Evolutionary conservation across 345 rosid species (phyloP), one percentile per base, ranked within the genome.

Genomic region (Ceriops tagal): DNA sequence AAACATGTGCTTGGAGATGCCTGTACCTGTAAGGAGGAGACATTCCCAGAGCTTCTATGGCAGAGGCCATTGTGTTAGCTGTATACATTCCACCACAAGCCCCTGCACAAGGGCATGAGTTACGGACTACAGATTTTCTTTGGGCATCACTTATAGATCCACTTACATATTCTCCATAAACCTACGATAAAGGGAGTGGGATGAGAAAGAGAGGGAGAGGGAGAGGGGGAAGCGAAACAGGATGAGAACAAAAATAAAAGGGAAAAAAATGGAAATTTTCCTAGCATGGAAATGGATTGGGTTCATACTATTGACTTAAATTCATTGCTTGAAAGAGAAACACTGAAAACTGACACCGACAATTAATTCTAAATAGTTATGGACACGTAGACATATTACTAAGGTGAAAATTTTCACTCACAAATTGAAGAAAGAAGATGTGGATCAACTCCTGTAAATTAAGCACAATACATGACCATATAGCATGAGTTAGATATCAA

Each of bases 61-160:
- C 98, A 75, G 98, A 95, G 74, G 99, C 99, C 99, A 95, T 95
- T 15, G 99, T 95, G 75, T 95, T 95, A 64, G 99, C 97, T 0
- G 99, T 92, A 79, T 95, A 95, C 99, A 95, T 95, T 64, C 99
- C 99, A 72, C 99, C 99, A 73, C 99, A 95, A 2, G 99, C 99
- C 68, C 99, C 99, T 58, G 99, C 98, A 32, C 98, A 98, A 22
- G 99, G 99, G 72, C 99, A 95, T 4, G 99, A 87, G 71, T 86
- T 85, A 46, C 65, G 96, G 13, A 92, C 82, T 60, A 95, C 93
- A 75, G 83, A 80, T 80, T 77, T 82, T 79, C 92, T 84, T 56
- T 90, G 83, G 13, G 92, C 91, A 64, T 92, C 97, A 75, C 73
- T 92, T 69, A 95, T 88, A 28, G 91, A 76, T 46, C 97, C 96